Percentiles rank a stretch among this genome's conserved stretches.
These are phyloP conservation scores for Lyophyllum decastes DNA, from an alignment of 768 basidiomycete species.

Conservation along the genomic window DNA sequence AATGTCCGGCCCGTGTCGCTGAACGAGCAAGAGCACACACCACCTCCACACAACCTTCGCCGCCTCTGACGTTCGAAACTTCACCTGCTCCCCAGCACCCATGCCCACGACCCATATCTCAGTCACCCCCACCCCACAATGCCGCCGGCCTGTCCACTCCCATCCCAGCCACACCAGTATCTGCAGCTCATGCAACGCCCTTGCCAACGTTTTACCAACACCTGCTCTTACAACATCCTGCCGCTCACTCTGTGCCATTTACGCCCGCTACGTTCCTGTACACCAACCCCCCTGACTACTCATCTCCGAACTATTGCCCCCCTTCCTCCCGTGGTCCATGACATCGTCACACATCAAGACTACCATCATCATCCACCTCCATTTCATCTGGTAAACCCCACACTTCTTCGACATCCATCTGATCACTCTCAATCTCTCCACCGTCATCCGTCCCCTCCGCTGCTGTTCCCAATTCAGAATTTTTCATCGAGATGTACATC, in stretches of 20 bases:
- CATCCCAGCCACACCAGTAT: too few species aligned
- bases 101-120: not conserved
- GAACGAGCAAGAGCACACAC: not conserved
- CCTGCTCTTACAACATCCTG: too few species aligned
- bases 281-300: not conserved
- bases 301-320: not conserved
- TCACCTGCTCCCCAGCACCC: not conserved
- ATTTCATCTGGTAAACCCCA: not conserved
- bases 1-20: not conserved
- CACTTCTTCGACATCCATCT: too few species aligned
- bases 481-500: not conserved
- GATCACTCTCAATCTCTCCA: too few species aligned
- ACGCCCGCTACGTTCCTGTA: too few species aligned
- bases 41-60: not conserved
- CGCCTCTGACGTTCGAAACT: too few species aligned
- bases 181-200: too few species aligned
- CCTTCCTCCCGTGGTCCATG: not conserved
- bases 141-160: too few species aligned
- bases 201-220: too few species aligned
- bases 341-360: not conserved
- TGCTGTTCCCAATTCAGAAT: too few species aligned
- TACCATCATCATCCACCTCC: conserved; percentile 2
- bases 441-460: too few species aligned
- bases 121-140: not conserved
- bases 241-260: not conserved